These are phyloP conservation scores for Periconia macrospinosa DNA, from an alignment of 2,329 filamentous ascomycete species.

Conservation along the genomic window DNA sequence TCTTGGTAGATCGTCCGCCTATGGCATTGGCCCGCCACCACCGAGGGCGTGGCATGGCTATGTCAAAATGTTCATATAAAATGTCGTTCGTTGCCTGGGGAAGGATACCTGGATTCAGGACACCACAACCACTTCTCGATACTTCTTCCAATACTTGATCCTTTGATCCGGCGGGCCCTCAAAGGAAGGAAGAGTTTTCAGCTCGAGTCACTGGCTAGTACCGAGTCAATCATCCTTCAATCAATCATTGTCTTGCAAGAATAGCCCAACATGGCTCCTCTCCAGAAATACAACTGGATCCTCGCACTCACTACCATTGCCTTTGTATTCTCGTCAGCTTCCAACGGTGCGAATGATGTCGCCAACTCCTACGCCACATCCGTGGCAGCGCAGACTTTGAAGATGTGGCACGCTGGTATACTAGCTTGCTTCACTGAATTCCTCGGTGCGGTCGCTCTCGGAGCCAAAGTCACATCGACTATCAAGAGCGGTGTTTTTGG, in stretches of 20 bases:
- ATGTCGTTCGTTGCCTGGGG: too few relatives aligned
- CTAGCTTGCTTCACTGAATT: constrained; percentile 53
- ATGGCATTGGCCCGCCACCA: too few relatives aligned
- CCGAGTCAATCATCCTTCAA: too few relatives aligned
- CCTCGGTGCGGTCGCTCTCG: constrained; percentile 53
- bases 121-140: too few relatives aligned
- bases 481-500: constrained; percentile 61
- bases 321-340: constrained; percentile 31
- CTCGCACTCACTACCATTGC: constrained; percentile 38
- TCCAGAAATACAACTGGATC: constrained; percentile 35
- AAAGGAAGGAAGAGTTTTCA: too few relatives aligned
- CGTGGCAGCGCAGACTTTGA: constrained; percentile 52
- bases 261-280: constrained; percentile 2
- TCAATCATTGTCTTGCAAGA: neutral
- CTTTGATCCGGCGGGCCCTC: too few relatives aligned
- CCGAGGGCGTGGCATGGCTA: too few relatives aligned
- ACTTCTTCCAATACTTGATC: too few relatives aligned
- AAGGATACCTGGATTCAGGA: too few relatives aligned
- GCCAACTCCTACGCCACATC: constrained; percentile 53
- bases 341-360: constrained; percentile 52
- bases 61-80: too few relatives aligned
- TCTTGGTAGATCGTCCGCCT: too few relatives aligned
- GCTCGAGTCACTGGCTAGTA: too few relatives aligned
- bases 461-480: constrained; percentile 58
- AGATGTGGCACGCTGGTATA: constrained; percentile 53